Evolutionary conservation across 108 stramenopile genomes (phyloP).

Genomic region (Nitzschia sp.): DNA sequence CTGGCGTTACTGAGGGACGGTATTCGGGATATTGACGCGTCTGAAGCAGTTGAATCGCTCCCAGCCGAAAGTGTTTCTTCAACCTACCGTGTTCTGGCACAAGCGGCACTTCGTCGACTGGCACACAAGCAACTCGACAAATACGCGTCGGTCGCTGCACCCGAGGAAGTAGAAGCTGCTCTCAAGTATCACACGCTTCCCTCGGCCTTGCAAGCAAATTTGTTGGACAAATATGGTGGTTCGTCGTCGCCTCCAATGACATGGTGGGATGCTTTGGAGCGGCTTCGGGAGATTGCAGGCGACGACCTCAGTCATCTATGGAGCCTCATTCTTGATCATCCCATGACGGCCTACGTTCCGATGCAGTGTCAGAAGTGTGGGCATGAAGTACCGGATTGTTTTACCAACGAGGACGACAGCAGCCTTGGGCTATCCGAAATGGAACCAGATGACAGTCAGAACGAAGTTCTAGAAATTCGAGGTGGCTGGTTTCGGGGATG

Average conservation of each 20-base stretch:
- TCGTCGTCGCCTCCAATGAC: slow-evolving; percentile 24
- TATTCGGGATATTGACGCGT: too few relatives aligned
- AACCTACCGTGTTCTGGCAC: slow-evolving; percentile 20
- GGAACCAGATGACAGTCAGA: slow-evolving; percentile 29
- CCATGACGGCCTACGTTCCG: slow-evolving; percentile 48
- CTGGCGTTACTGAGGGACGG: not conserved
- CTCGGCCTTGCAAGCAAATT: slow-evolving; percentile 17
- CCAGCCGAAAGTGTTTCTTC: not conserved
- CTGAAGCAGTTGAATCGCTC: too few relatives aligned
- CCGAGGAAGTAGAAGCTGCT: slow-evolving; percentile 39
- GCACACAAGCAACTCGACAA: slow-evolving; percentile 32
- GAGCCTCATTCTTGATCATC: slow-evolving; percentile 47
- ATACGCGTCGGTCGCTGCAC: slow-evolving; percentile 12
- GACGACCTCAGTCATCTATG: slow-evolving; percentile 20
- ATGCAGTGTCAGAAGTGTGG: slow-evolving; percentile 54
- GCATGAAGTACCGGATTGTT: slow-evolving; percentile 33
- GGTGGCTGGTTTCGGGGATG: slow-evolving; percentile 48
- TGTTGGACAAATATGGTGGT: slow-evolving; percentile 17
- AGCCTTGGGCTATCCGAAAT: slow-evolving; percentile 39
- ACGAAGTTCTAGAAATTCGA: slow-evolving; percentile 33
- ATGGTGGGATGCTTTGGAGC: slow-evolving; percentile 47
- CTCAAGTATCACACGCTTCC: slow-evolving; percentile 38
- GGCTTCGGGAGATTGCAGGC: slow-evolving; percentile 8
- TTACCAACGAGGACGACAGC: slow-evolving; percentile 17
- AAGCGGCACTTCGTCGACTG: slow-evolving; percentile 38